phyloP scores from a whole-genome alignment of 441 rosid species.

The Arabidopsis lyrata region DNA sequence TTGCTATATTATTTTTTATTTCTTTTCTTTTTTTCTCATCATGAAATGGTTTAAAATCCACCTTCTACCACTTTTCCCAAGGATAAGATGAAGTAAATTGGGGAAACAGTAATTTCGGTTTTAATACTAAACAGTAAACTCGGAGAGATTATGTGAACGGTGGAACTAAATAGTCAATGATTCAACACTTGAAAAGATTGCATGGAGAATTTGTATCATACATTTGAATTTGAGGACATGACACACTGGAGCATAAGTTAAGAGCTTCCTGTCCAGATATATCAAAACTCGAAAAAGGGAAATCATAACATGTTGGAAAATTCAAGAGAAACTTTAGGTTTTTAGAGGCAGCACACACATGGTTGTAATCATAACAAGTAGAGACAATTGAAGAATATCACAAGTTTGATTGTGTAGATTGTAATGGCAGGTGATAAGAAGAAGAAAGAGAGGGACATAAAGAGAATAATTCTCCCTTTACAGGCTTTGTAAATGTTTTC shows the following conservation, averaged over 20 bases:
- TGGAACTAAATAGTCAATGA: slow-evolving; percentile 1
- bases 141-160: not conserved
- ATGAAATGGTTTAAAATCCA: not conserved
- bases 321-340: slow-evolving; percentile 21
- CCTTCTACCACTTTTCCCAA: not conserved
- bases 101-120: not conserved
- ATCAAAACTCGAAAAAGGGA: slow-evolving; percentile 30
- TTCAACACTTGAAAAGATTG: not conserved
- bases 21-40: not conserved
- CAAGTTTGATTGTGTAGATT: slow-evolving; percentile 30
- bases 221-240: slow-evolving; percentile 23
- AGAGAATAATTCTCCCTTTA: slow-evolving; percentile 41
- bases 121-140: not conserved
- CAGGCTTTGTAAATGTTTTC: slow-evolving; percentile 35
- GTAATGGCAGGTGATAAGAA: slow-evolving; percentile 43
- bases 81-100: not conserved
- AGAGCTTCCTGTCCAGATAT: slow-evolving; percentile 17
- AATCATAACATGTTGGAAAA: slow-evolving; percentile 44
- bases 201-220: not conserved
- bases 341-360: slow-evolving; percentile 35
- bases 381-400: slow-evolving; percentile 37
- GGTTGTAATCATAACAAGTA: slow-evolving; percentile 41
- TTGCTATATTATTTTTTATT: slow-evolving; percentile 15
- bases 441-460: slow-evolving; percentile 34
- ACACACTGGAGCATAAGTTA: slow-evolving; percentile 7